Evolutionary conservation across 257 asterid genomes (phyloP).

Genomic region (Asclepias syriaca): DNA sequence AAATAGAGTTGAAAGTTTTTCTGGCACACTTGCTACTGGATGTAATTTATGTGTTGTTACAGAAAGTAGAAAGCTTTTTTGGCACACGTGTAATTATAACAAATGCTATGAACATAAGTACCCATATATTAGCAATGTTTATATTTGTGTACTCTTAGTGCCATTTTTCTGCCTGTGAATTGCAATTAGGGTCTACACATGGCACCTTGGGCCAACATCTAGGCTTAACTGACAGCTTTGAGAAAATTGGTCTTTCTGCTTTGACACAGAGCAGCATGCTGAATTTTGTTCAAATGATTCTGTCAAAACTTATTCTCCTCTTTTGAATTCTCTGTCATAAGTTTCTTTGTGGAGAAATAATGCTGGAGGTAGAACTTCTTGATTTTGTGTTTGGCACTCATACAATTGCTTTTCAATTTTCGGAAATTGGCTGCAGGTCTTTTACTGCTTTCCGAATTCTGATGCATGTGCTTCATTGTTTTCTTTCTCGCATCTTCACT

Average conservation of each 20-base stretch:
- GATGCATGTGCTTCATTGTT: not conserved
- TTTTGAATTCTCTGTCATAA: not conserved
- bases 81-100: not conserved
- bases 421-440: not conserved
- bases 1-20: not conserved
- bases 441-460: not conserved
- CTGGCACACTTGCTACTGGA: not conserved
- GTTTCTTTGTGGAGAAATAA: not conserved
- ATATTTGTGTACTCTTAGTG: not conserved
- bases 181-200: not conserved
- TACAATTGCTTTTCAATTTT: not conserved
- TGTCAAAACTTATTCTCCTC: not conserved
- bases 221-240: not conserved
- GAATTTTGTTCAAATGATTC: not conserved
- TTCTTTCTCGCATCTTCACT: not conserved
- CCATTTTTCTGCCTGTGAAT: not conserved
- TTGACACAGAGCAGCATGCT: not conserved
- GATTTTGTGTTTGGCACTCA: not conserved
- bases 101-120: not conserved
- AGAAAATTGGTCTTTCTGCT: not conserved
- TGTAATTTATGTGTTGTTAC: not conserved
- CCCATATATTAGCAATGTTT: not conserved
- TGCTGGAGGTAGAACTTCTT: not conserved
- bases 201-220: not conserved
- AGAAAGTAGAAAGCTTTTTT: not conserved